Conservation (phyloP, 1,139 yeast species). For the Protomyces arabidopsidicola region DNA sequence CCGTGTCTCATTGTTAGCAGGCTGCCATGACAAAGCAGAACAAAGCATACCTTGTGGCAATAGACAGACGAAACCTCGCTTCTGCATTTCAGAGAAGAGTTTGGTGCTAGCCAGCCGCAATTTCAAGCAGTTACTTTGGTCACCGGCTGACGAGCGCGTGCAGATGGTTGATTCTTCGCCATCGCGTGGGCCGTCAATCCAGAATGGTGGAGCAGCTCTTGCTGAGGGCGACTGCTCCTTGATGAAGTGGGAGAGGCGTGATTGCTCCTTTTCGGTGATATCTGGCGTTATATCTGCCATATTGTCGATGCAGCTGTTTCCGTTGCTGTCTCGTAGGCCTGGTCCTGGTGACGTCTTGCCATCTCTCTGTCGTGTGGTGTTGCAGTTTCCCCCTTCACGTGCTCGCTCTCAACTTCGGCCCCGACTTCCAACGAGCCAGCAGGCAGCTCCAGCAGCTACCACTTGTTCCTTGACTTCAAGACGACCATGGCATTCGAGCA, state of each 20-base stretch:
- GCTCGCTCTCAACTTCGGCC: background rate
- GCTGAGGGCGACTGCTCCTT: conserved; percentile 5
- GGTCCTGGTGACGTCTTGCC: no score
- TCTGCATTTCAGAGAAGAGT: conserved; percentile 22
- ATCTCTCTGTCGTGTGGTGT: no score
- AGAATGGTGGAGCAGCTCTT: conserved; percentile 1
- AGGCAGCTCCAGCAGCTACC: background rate
- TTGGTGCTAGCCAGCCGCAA: conserved; percentile 19
- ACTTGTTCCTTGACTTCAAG: no score
- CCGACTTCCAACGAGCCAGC: background rate
- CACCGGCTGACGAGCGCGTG: conserved; percentile 7
- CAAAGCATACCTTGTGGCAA: conserved; percentile 18
- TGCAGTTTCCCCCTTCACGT: background rate
- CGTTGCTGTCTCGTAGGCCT: no score
- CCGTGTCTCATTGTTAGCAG: conserved; percentile 5
- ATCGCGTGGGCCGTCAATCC: conserved; percentile 20
- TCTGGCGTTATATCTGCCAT: background rate
- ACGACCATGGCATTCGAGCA: background rate
- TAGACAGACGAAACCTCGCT: conserved; percentile 14
- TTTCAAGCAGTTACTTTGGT: conserved; percentile 8
- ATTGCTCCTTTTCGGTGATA: conserved; percentile 1
- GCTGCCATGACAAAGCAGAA: no score
- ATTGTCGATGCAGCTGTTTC: background rate
- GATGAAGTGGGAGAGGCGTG: conserved; percentile 12
- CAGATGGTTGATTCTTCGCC: conserved; percentile 15